Percentiles rank a stretch among this genome's conserved stretches.
phyloP scores from a whole-genome alignment of 164 flowering plant species.

The Paratinospora sagittata region DNA sequence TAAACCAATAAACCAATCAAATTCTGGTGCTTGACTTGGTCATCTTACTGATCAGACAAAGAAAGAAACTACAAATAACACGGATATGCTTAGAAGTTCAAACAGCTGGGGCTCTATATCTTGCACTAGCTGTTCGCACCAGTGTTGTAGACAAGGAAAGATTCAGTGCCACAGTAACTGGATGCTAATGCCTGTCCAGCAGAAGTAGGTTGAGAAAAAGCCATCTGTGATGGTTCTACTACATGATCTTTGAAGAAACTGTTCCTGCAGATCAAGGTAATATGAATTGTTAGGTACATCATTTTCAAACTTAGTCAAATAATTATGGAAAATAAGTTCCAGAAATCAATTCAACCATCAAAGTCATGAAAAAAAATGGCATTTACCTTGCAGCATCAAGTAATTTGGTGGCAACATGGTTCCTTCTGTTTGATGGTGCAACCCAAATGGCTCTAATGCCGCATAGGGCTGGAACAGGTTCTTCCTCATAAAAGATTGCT shows the following conservation, averaged over 20 bases:
- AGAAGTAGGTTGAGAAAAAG: conserved; percentile 75
- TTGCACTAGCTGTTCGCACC: conserved; percentile 9
- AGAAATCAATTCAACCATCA: neutral
- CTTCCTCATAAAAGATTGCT: conserved; percentile 45
- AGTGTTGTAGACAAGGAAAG: conserved; percentile 58
- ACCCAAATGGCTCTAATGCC: conserved; percentile 87
- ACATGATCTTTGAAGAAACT: conserved; percentile 45
- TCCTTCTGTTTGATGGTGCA: conserved; percentile 59
- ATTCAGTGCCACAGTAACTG: conserved; percentile 32
- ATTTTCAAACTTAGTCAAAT: too few relatives aligned
- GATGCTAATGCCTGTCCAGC: conserved; percentile 67
- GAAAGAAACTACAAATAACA: too few relatives aligned
- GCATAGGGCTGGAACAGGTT: conserved; percentile 53
- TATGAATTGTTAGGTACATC: neutral
- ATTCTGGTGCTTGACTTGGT: too few relatives aligned
- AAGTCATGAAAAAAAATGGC: too few relatives aligned
- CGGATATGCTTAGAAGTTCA: too few relatives aligned
- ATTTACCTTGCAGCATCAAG: conserved; percentile 65
- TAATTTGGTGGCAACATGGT: conserved; percentile 55
- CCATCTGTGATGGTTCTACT: conserved; percentile 51
- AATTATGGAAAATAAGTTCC: too few relatives aligned
- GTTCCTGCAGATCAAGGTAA: conserved; percentile 42
- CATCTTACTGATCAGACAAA: too few relatives aligned
- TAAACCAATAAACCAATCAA: too few relatives aligned
- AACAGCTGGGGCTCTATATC: too few relatives aligned